Base-by-base conservation (phyloP, 306 rosid genomes). In the Malus orientalis region DNA sequence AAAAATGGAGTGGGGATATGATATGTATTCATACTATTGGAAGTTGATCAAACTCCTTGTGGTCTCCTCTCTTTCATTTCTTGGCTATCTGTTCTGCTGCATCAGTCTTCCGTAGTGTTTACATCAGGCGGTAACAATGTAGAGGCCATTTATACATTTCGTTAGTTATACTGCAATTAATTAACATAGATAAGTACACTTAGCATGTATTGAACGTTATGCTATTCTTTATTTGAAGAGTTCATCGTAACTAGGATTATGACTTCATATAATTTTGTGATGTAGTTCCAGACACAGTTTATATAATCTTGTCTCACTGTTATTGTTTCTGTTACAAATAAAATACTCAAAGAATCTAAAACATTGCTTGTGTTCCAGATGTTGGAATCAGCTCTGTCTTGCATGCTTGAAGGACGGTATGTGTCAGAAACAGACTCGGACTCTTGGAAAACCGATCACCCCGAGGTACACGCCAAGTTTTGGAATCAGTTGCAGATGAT, bases 351-450 rank as follows among this genome's bases (percentile, higher is more conserved):
- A 51, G 29, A 44, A 12, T 67, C 25, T 70, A 22, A 54, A n/a
- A 11, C 63, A 5, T 70, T 23, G 23, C 8, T 65, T 79, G 61
- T 63, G 64, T 84, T 87, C 19, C 88, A 94, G 98, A 82, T 91
- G 87, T 86, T 90, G 75, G 98, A 94, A 74, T 86, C 89, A 59
- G 93, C 97, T 84, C 67, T 94, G 70, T 87, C 84, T 47, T 84
- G 85, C 80, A 80, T 94, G 97, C 93, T 94, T 49, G 97, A 92
- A 86, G 98, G 91, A 71, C 97, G 91, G 20, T 87, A 86, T 53
- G 70, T 94, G 38, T 82, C 90, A 1, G 83, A 89, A 76, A 38
- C 80, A n/a, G 68, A 81, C 76, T 73, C 55, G 2, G 93, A 91
- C 78, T 81, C 82, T 30, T 81, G 79, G 82, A 71, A 75, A 64